phyloP scores from a whole-genome alignment of 2,329 filamentous ascomycete genomes.

The Neopestalotiopsis sp. region DNA sequence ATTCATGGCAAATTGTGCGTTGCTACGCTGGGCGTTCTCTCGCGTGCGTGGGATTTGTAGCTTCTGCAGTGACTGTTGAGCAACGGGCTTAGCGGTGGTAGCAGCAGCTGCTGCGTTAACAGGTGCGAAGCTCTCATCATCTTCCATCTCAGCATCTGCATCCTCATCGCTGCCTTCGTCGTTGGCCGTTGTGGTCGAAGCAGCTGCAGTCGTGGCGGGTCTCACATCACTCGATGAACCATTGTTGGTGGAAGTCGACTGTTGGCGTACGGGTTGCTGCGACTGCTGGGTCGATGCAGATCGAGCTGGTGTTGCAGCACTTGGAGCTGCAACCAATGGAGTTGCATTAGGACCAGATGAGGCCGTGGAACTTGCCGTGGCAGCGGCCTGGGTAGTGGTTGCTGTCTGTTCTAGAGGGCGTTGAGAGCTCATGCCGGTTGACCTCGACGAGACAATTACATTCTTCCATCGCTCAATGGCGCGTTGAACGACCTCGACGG shows the following conservation, averaged over 20 bases:
- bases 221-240: slow-evolving; percentile 20
- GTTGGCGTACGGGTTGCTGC: slow-evolving; percentile 26
- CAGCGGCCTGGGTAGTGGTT: slow-evolving; percentile 27
- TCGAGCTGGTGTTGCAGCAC: slow-evolving; percentile 22
- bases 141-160: slow-evolving; percentile 58
- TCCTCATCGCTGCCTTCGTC: slow-evolving; percentile 54
- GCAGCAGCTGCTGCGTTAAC: slow-evolving; percentile 46
- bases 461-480: slow-evolving; percentile 67
- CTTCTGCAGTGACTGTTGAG: slow-evolving; percentile 41
- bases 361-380: slow-evolving; percentile 27
- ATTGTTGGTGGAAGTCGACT: slow-evolving; percentile 22
- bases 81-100: slow-evolving; percentile 39
- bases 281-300: slow-evolving; percentile 23
- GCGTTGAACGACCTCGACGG: slow-evolving; percentile 55
- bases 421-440: slow-evolving; percentile 55
- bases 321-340: slow-evolving; percentile 24
- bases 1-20: slow-evolving; percentile 49
- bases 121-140: slow-evolving; percentile 60
- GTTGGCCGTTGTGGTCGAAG: slow-evolving; percentile 43
- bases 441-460: slow-evolving; percentile 59
- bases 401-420: slow-evolving; percentile 47
- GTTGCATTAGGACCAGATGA: slow-evolving; percentile 26
- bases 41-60: slow-evolving; percentile 51
- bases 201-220: slow-evolving; percentile 30
- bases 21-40: slow-evolving; percentile 40